phyloP scores from a whole-genome alignment of 169 alveolate genomes.

The Cryptosporidium ryanae region DNA sequence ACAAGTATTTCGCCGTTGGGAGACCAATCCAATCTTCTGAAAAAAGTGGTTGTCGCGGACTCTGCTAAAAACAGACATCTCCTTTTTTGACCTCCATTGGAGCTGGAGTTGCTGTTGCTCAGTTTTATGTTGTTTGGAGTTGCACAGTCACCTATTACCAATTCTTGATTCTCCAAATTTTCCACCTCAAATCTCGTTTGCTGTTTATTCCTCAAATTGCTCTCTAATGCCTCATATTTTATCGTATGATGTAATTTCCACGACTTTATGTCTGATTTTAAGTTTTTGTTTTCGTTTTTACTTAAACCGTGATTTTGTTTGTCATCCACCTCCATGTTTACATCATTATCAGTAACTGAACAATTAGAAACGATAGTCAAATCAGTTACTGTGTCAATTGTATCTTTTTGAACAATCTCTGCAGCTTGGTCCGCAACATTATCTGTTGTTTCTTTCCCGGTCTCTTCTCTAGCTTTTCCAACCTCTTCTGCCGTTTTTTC shows the following conservation, averaged over 20 bases:
- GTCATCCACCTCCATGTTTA: neutral
- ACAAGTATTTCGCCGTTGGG: conserved; percentile 89
- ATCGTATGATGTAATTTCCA: conserved; percentile 64
- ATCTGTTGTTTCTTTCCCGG: conserved; percentile 15
- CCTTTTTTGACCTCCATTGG: conserved; percentile 6
- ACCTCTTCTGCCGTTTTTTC: neutral
- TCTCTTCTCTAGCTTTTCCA: neutral
- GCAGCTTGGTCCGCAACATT: neutral
- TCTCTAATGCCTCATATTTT: conserved; percentile 42
- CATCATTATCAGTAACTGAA: conserved; percentile 3
- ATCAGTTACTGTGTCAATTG: neutral
- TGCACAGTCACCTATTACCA: conserved; percentile 42
- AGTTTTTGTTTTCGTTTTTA: neutral
- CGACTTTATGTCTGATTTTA: conserved; percentile 43
- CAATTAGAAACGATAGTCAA: neutral
- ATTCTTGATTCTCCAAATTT: conserved; percentile 1
- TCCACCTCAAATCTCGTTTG: conserved; percentile 1
- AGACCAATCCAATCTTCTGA: conserved; percentile 91
- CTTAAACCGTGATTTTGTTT: neutral
- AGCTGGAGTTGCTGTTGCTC: neutral
- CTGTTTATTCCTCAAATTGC: neutral
- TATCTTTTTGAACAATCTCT: neutral
- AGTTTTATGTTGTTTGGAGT: conserved; percentile 34
- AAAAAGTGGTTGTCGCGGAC: conserved; percentile 86
- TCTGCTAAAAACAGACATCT: conserved; percentile 86